These are phyloP conservation scores for Elsinoe necatrix DNA, from an alignment of 2,329 filamentous ascomycete genomes.

Conservation along the genomic window DNA sequence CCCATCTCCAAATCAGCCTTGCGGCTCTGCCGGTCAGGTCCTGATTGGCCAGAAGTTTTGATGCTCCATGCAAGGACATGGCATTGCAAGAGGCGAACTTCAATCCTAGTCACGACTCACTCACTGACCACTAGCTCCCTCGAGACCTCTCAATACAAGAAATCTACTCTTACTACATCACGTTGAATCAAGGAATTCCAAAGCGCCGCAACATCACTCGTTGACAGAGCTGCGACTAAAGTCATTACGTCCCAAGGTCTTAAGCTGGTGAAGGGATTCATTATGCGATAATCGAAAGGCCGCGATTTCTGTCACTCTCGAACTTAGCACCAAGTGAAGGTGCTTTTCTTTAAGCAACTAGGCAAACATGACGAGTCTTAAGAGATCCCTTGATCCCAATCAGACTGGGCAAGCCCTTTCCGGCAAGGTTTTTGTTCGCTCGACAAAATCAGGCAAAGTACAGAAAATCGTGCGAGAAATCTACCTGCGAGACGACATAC, in stretches of 20 bases:
- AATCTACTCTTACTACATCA: too few relatives aligned
- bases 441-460: constrained; percentile 90
- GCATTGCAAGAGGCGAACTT: too few relatives aligned
- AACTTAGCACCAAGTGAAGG: too few relatives aligned
- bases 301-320: too few relatives aligned
- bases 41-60: constrained; percentile 7
- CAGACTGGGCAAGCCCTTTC: constrained; percentile 65
- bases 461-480: constrained; percentile 98
- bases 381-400: constrained; percentile 48
- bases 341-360: too few relatives aligned
- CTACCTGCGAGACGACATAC: constrained; percentile 92
- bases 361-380: constrained; percentile 51
- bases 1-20: constrained; percentile 13
- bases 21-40: background rate
- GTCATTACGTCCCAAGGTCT: background rate
- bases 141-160: too few relatives aligned
- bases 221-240: background rate
- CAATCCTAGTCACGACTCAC: too few relatives aligned
- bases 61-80: background rate
- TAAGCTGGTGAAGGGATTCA: background rate
- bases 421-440: constrained; percentile 92
- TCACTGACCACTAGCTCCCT: too few relatives aligned
- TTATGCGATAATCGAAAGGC: background rate
- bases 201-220: too few relatives aligned
- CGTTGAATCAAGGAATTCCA: too few relatives aligned